Evolutionary conservation across 306 rosid species (phyloP), one percentile per base, ranked within the genome.

Genomic region (Dryas alaskensis): DNA sequence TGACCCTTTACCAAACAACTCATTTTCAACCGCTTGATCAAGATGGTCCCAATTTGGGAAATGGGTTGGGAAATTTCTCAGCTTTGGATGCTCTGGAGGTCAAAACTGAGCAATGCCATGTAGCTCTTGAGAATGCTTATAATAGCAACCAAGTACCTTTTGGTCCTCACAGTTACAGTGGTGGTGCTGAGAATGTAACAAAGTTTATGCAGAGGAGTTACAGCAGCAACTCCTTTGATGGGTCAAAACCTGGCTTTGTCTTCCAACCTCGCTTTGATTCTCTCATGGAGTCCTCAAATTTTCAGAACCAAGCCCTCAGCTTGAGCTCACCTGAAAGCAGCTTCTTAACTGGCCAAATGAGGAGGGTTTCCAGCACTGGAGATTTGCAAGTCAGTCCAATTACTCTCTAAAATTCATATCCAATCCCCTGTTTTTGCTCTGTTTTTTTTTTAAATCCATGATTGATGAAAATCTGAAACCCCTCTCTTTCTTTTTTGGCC

Each of bases 201-300:
- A 91, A 82, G 77, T 78, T 78, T 76, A 79, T 89, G 81, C 98
- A 83, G 68, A 94, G 96, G 80, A 91, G 92, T 63, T 84, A 65
- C 13, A 92, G 93, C 46, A 89, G 91, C 59, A 77, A 81, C 73
- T 89, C 78, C 57, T 89, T 89, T 5, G 83, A 89, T 65, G 89
- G 76, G 2, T 19, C 10, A 7, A 86, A 89, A 19, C 86, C 96
- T 3, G 66, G 77, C 39, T 82, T 80, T 80, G 53, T 63, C 19
- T 86, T 72, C 49, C 85, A 82, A 67, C 78, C 90, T 55, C 63
- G 76, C 50, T 51, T 69, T 67, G 84, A 80, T 49, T n/a, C 86
- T 71, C 63, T 79, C 65, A 78, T 76, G 77, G 93, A 86, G 25
- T 77, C 88, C 8, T 70, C 72, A 27, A 78, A 19, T 53, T 80